Percentiles rank a stretch among this genome's conserved stretches.
Conservation (phyloP, 2,329 filamentous ascomycete species). For the Epichloe festucae region DNA sequence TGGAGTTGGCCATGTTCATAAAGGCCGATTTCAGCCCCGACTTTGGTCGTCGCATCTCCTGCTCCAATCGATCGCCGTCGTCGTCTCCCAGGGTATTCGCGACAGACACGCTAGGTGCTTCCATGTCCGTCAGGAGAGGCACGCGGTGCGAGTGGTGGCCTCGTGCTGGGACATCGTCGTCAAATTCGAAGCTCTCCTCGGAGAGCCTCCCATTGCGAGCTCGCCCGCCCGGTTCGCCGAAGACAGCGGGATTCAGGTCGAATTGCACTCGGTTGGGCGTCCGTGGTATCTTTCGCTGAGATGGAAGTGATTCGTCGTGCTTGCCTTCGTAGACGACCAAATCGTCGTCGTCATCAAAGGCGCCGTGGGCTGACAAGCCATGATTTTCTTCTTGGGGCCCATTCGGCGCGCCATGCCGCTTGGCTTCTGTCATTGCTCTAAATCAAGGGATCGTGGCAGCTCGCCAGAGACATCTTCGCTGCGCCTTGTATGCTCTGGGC, state of each 20-base stretch:
- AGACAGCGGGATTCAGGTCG: conserved; percentile 39
- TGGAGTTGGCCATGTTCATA: conserved; percentile 99
- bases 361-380: conserved; percentile 16
- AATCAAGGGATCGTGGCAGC: conserved; percentile 5
- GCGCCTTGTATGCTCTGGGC: background rate
- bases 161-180: conserved; percentile 32
- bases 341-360: conserved; percentile 15
- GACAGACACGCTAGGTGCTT: conserved; percentile 64
- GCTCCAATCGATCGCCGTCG: conserved; percentile 31
- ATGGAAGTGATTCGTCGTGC: conserved; percentile 5
- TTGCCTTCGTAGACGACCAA: conserved; percentile 10
- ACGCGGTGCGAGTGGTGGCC: conserved; percentile 41
- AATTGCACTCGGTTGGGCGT: conserved; percentile 65
- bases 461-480: conserved; percentile 8
- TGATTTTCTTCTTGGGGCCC: conserved; percentile 18
- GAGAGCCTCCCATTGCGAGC: conserved; percentile 5
- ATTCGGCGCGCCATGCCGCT: conserved; percentile 17
- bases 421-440: conserved; percentile 20
- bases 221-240: conserved; percentile 17
- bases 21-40: conserved; percentile 80
- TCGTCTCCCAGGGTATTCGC: conserved; percentile 38
- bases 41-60: conserved; percentile 56
- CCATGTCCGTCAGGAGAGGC: conserved; percentile 69
- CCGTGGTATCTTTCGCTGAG: conserved; percentile 14
- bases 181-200: conserved; percentile 33